Percentiles rank a stretch among this genome's conserved stretches.
phyloP scores from a whole-genome alignment of 257 asterid species.

The Solanum gracilifrons region DNA sequence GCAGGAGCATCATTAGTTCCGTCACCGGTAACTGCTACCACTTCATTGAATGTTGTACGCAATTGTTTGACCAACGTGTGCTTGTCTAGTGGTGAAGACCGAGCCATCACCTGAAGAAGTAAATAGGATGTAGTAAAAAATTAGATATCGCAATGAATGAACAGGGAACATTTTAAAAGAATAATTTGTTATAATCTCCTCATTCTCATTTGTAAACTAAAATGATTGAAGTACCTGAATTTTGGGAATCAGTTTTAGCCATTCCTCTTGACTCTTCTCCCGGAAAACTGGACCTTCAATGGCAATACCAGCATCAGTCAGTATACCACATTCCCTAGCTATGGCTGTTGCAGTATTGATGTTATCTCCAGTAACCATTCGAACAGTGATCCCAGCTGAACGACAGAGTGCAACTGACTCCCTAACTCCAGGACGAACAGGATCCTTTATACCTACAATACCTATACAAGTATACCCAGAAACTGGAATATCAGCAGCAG shows the following conservation, averaged over 20 bases:
- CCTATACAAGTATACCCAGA: constrained; percentile 70
- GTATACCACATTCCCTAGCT: constrained; percentile 93
- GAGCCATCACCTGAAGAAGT: constrained; percentile 73
- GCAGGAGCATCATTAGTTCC: constrained; percentile 99
- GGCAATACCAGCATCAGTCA: constrained; percentile 83
- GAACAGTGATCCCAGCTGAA: constrained; percentile 74
- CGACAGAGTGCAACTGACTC: constrained; percentile 92
- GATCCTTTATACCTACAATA: constrained; percentile 83
- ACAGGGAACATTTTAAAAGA: neutral
- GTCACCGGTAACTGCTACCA: constrained; percentile 96
- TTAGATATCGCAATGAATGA: neutral
- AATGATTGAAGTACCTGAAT: constrained; percentile 48
- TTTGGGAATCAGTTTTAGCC: constrained; percentile 62
- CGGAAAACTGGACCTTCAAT: constrained; percentile 91
- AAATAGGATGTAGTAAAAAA: neutral
- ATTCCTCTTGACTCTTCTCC: constrained; percentile 65
- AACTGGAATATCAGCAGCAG: constrained; percentile 45
- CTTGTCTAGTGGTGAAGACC: constrained; percentile 91
- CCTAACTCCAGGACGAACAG: constrained; percentile 83
- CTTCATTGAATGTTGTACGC: constrained; percentile 79
- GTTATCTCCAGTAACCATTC: constrained; percentile 97
- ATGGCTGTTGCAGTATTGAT: constrained; percentile 88
- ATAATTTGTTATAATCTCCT: neutral
- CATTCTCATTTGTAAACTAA: neutral
- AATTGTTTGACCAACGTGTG: constrained; percentile 79